Evolutionary conservation across 139 green algal genomes (phyloP).

Genomic region (Astrephomene gubernaculifera): DNA sequence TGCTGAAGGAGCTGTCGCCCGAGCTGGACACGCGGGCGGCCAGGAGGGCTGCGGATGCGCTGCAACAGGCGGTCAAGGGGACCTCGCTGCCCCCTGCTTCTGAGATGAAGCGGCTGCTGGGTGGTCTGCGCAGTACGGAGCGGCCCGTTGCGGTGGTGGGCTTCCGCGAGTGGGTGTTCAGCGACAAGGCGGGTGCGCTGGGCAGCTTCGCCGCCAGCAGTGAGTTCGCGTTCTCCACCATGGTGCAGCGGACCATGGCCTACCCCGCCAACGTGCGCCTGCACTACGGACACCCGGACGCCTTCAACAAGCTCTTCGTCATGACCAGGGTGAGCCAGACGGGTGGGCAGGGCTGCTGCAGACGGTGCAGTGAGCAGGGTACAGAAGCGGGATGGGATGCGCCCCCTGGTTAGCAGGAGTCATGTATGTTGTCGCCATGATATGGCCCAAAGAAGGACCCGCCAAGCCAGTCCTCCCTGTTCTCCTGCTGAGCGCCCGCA

Average conservation of each 20-base stretch:
- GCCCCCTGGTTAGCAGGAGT: no score
- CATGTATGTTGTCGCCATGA: conserved; percentile 77
- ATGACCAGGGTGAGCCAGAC: no score
- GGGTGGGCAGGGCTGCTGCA: no score
- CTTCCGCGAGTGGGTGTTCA: conserved; percentile 81
- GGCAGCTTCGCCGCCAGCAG: conserved; percentile 77
- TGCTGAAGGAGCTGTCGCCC: conserved; percentile 29
- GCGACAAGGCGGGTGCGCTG: conserved; percentile 68
- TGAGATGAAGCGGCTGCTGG: background rate
- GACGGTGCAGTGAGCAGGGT: no score
- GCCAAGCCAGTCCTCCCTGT: background rate
- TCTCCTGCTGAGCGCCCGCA: no score
- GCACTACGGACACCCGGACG: no score
- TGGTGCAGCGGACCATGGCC: conserved; percentile 85
- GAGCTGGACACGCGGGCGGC: background rate
- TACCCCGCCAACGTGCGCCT: no score
- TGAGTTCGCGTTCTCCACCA: conserved; percentile 86
- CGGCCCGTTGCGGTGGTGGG: conserved; percentile 70
- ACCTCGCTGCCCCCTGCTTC: background rate
- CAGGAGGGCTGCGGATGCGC: background rate
- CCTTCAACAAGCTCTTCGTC: no score
- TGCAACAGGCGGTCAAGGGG: background rate
- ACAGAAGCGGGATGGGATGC: no score
- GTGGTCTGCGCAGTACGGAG: background rate
- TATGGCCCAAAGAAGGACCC: background rate